Conservation (phyloP, 1,284 basidiomycete species). For the Tetrapyrgos nigripes region DNA sequence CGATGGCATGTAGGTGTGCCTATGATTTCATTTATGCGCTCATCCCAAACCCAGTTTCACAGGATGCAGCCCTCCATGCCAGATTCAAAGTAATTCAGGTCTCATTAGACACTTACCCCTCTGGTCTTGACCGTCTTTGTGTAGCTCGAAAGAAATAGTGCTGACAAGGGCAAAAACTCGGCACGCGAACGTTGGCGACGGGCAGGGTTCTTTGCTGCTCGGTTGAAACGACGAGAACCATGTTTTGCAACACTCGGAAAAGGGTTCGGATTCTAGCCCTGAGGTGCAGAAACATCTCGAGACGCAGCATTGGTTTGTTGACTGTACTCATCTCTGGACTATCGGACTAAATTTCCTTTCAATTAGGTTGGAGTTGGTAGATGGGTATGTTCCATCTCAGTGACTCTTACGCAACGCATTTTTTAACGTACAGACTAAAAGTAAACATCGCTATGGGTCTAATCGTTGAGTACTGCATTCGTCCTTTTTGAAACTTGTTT, state of each 20-base stretch:
- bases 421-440: conserved; percentile 21
- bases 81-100: conserved; percentile 42
- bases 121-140: neutral
- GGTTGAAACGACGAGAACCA: conserved; percentile 52
- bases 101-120: neutral
- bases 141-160: conserved; percentile 48
- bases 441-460: conserved; percentile 75
- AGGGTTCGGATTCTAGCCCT: conserved; percentile 33
- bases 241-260: conserved; percentile 37
- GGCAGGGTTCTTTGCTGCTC: conserved; percentile 46
- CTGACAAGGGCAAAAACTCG: conserved; percentile 49
- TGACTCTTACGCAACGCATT: neutral
- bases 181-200: conserved; percentile 53
- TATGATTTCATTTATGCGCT: neutral
- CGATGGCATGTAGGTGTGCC: conserved; percentile 7
- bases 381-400: conserved; percentile 46
- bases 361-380: conserved; percentile 72
- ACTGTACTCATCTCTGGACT: no score
- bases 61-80: conserved; percentile 47
- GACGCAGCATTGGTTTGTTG: conserved; percentile 69
- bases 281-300: conserved; percentile 51
- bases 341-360: no score
- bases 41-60: conserved; percentile 1
- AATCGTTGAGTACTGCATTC: conserved; percentile 50
- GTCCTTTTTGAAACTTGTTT: conserved; percentile 3